These are phyloP conservation scores for Aquilaria agallochum DNA, from an alignment of 441 rosid species.

Conservation along the genomic window DNA sequence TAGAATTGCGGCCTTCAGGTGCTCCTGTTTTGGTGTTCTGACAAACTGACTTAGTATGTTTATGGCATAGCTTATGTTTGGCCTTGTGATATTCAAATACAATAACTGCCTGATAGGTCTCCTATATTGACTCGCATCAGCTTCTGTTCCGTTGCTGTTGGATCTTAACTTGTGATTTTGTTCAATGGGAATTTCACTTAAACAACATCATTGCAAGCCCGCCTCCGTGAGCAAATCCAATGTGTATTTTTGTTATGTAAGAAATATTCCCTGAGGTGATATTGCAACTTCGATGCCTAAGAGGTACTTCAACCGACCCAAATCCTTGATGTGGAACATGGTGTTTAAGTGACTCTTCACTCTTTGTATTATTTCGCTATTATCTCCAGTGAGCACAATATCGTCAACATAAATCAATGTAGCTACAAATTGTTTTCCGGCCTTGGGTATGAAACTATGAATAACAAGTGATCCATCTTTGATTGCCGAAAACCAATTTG, in stretches of 20 bases:
- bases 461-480: not conserved
- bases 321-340: not conserved
- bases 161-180: no score
- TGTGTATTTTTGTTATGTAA: not conserved
- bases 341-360: not conserved
- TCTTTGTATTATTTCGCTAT: no score
- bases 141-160: no score
- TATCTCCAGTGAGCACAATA: not conserved
- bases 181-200: no score
- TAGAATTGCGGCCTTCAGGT: no score
- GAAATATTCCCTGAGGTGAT: not conserved
- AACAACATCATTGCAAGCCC: not conserved
- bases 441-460: not conserved
- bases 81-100: not conserved
- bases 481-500: not conserved
- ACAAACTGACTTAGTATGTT: no score
- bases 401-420: not conserved
- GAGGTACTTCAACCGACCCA: not conserved
- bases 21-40: no score
- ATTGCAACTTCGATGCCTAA: not conserved
- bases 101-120: not conserved
- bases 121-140: not conserved
- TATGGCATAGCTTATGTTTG: not conserved
- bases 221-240: not conserved
- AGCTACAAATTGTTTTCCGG: not conserved